Evolutionary conservation across 1,284 basidiomycete species (phyloP).

Genomic region (Apiotrichum gracile): DNA sequence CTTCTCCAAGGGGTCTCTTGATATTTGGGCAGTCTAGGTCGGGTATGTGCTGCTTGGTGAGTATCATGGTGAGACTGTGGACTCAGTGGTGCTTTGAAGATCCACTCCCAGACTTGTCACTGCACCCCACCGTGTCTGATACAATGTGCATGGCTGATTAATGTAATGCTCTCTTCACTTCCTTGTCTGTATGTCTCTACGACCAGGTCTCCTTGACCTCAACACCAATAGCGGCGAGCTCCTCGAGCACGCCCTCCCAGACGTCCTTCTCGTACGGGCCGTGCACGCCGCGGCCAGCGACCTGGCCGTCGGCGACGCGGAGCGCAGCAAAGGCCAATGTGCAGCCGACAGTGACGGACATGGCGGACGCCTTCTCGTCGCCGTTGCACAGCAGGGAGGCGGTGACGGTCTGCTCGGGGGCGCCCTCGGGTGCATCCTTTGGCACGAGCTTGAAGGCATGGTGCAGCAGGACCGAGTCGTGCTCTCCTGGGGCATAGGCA

Average conservation of each 20-base stretch:
- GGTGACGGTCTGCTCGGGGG: conserved; percentile 59
- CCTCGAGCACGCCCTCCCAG: conserved; percentile 58
- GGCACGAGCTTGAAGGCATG: conserved; percentile 61
- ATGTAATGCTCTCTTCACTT: background rate
- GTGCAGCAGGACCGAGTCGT: conserved; percentile 79
- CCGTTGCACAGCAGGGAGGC: conserved; percentile 72
- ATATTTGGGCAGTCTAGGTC: too few relatives aligned
- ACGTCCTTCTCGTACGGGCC: conserved; percentile 60
- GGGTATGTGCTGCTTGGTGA: too few relatives aligned
- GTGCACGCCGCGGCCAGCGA: conserved; percentile 58
- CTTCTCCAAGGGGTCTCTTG: too few relatives aligned
- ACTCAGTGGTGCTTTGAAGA: too few relatives aligned
- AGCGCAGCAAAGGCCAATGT: conserved; percentile 75
- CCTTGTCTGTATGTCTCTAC: background rate
- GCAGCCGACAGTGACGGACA: conserved; percentile 82
- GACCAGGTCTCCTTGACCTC: conserved; percentile 58
- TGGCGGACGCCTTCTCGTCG: conserved; percentile 61
- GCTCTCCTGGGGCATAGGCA: conserved; percentile 64
- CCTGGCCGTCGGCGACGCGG: conserved; percentile 63
- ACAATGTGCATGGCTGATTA: background rate
- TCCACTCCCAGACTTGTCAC: too few relatives aligned
- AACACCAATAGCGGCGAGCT: conserved; percentile 59
- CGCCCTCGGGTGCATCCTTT: conserved; percentile 10
- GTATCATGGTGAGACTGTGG: too few relatives aligned
- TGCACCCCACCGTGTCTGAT: too few relatives aligned